phyloP scores from a whole-genome alignment of 83 land plant species.

The Picea abies region DNA sequence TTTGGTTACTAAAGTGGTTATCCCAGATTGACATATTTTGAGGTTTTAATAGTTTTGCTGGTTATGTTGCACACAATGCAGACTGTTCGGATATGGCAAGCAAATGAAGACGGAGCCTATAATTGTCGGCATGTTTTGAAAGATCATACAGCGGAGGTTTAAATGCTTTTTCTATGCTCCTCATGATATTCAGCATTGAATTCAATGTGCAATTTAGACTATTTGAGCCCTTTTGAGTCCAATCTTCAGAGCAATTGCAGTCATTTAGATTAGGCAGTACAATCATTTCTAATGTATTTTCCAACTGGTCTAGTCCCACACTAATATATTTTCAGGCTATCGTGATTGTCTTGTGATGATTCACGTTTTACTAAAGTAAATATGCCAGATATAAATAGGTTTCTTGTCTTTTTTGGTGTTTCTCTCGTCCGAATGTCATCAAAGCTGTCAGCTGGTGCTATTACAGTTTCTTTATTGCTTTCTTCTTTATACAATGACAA shows the following conservation, averaged over 20 bases:
- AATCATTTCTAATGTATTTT: too few relatives aligned
- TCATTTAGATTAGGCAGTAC: too few relatives aligned
- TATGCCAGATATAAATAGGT: too few relatives aligned
- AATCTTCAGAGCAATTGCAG: neutral
- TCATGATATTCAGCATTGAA: neutral
- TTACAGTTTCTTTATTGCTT: too few relatives aligned
- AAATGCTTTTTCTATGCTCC: slow-evolving; percentile 3
- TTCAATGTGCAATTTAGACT: neutral
- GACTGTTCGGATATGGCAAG: slow-evolving; percentile 98
- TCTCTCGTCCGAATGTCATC: too few relatives aligned
- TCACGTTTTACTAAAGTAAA: too few relatives aligned
- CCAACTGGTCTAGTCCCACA: too few relatives aligned
- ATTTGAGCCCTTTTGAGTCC: neutral
- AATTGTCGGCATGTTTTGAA: slow-evolving; percentile 72
- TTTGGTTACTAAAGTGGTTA: neutral
- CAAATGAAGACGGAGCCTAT: slow-evolving; percentile 73
- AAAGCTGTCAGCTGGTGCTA: too few relatives aligned
- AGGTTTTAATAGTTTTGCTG: neutral
- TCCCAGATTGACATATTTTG: neutral
- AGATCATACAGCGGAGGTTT: slow-evolving; percentile 93
- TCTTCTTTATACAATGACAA: too few relatives aligned
- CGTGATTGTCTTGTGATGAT: too few relatives aligned
- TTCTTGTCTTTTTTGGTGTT: too few relatives aligned
- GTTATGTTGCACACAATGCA: slow-evolving; percentile 23
- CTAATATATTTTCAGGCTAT: too few relatives aligned